These are phyloP conservation scores for Abrus precatorius DNA, from an alignment of 306 rosid species.

Conservation along the genomic window DNA sequence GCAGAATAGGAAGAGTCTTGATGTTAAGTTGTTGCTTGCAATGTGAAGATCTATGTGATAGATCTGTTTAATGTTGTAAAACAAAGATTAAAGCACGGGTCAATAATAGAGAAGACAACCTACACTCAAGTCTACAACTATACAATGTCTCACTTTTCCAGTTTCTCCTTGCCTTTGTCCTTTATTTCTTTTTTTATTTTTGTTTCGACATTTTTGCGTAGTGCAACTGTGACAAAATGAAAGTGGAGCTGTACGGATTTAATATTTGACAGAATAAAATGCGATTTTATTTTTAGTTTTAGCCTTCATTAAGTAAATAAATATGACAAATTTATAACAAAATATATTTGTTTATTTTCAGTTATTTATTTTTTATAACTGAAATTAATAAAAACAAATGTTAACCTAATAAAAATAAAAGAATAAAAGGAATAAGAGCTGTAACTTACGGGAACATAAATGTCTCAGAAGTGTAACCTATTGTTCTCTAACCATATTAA, in stretches of 20 bases:
- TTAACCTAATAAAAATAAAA: too few species aligned
- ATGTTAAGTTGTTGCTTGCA: slow-evolving; percentile 50
- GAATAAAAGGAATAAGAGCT: too few species aligned
- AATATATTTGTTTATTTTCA: too few species aligned
- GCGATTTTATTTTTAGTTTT: neutral
- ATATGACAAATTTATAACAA: too few species aligned
- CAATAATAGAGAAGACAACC: slow-evolving; percentile 30
- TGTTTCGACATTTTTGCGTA: neutral
- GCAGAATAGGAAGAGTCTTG: slow-evolving; percentile 45
- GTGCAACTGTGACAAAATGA: slow-evolving; percentile 21
- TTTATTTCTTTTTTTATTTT: neutral
- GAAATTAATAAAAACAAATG: too few species aligned
- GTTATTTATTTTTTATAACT: too few species aligned
- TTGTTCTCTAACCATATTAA: too few species aligned
- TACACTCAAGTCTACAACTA: neutral
- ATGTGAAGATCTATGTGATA: neutral
- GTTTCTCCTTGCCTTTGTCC: slow-evolving; percentile 2
- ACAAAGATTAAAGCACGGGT: neutral
- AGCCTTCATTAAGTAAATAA: too few species aligned
- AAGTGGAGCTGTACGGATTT: neutral
- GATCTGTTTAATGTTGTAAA: slow-evolving; percentile 39
- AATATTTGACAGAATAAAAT: neutral
- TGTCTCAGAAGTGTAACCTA: too few species aligned
- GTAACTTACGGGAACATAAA: too few species aligned
- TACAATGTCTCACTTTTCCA: slow-evolving; percentile 32